Evolutionary conservation across 2,329 filamentous ascomycete genomes (phyloP).

Genomic region (Monosporascus sp.): DNA sequence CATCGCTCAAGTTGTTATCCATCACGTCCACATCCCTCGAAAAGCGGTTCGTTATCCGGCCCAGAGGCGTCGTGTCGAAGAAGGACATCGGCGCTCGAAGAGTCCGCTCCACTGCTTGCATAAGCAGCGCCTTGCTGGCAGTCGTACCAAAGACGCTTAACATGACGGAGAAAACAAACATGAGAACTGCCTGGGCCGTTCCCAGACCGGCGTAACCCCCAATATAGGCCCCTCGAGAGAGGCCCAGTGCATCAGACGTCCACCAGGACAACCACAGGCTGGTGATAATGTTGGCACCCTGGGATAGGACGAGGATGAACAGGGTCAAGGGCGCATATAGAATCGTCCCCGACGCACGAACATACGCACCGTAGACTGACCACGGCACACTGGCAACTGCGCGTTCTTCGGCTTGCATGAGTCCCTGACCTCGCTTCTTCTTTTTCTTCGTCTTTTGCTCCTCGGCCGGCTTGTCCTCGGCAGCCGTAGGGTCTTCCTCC

Average conservation of each 20-base stretch:
- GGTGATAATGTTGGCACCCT: slow-evolving; percentile 80
- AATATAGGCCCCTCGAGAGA: slow-evolving; percentile 65
- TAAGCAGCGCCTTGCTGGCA: slow-evolving; percentile 76
- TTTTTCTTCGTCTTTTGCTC: slow-evolving; percentile 41
- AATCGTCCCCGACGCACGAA: slow-evolving; percentile 67
- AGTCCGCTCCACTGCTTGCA: slow-evolving; percentile 71
- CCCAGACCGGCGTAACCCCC: slow-evolving; percentile 68
- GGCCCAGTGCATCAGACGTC: slow-evolving; percentile 73
- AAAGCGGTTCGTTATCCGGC: slow-evolving; percentile 93
- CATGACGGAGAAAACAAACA: slow-evolving; percentile 75
- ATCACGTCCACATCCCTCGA: slow-evolving; percentile 93
- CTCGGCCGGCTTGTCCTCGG: slow-evolving; percentile 41
- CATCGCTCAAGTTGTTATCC: slow-evolving; percentile 87
- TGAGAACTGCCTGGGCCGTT: slow-evolving; percentile 61
- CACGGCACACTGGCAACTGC: slow-evolving; percentile 73
- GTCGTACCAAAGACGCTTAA: slow-evolving; percentile 76
- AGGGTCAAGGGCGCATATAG: slow-evolving; percentile 61
- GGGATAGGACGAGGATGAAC: slow-evolving; percentile 62
- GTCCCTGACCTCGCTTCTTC: slow-evolving; percentile 51
- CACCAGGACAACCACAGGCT: slow-evolving; percentile 92
- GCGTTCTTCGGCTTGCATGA: slow-evolving; percentile 68
- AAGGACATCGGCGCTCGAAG: slow-evolving; percentile 77
- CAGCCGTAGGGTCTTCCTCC: slow-evolving; percentile 45
- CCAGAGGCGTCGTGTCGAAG: slow-evolving; percentile 94
- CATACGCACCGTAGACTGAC: slow-evolving; percentile 73